Base-by-base conservation (phyloP, 2,329 filamentous ascomycete genomes). In the Didymella arachidicola region DNA sequence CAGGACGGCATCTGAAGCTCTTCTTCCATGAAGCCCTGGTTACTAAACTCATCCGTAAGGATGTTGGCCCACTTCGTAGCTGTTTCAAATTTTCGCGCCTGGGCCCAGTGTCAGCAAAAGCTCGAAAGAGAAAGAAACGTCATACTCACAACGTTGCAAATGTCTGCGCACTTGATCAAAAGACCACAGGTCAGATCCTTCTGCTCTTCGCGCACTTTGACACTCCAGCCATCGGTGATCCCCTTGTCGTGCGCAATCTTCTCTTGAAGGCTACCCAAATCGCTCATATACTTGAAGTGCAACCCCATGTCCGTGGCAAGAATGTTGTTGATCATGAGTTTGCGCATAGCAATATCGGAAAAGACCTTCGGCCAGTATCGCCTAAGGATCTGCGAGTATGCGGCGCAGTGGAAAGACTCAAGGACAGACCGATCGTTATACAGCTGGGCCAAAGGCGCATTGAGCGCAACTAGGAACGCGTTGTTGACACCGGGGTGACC, bases 401-500 rank as follows among this genome's bases (percentile, higher is more conserved):
- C 95, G 1, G 95, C 95, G 72, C 95, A 97, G 75, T 99, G 95
- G 71, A 98, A 99, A 0, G 94, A 96, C 78, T 99, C 95, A 36
- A 99, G 84, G 16, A 99, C 95, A 1, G 95, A 98, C 55, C 91
- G 91, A 76, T 99, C 95, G 72, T 98, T 98, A 81, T 98, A 99
- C 14, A 98, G 83, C 76, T 97, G 93, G 12, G 95, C 95, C 27
- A 99, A 82, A 1, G 95, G 94, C 18, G 95, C 91, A 73, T 97
- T 97, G 30, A 97, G 85, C 30, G 91, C 93, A 18, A 97, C 88
- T 5, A 99, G 82, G 73, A 99, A 99, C 29, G 94, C 93, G 74
- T 99, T 99, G 80, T 98, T 99, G 71, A 99, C 95, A 54, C 95
- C 95, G 0, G 95, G 95, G 74, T 99, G 95, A 22, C 95, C 95